A percentile compares a stretch with the other conserved stretches of the same genome.
Conservation (phyloP, 2,329 filamentous ascomycete species). For the Xylaria sp. region DNA sequence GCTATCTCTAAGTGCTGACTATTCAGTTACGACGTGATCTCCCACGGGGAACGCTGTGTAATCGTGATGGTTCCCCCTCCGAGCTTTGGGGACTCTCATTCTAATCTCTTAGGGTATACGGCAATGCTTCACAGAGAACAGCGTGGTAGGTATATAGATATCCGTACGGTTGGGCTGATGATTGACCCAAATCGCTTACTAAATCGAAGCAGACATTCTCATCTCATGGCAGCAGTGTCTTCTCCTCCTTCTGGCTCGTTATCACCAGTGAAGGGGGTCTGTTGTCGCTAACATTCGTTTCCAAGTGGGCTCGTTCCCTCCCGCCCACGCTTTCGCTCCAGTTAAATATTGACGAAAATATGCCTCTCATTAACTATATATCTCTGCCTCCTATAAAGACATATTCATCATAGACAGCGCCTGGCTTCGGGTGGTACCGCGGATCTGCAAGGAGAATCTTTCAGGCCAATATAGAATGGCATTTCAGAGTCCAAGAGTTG, state of each 20-base stretch:
- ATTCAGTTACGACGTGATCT: conserved; percentile 36
- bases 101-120: conserved; percentile 34
- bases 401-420: conserved; percentile 37
- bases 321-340: conserved; percentile 28
- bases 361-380: conserved; percentile 43
- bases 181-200: conserved; percentile 36
- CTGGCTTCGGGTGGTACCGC: conserved; percentile 32
- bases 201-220: conserved; percentile 36
- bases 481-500: conserved; percentile 17
- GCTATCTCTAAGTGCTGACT: conserved; percentile 39
- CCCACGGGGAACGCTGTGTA: conserved; percentile 39
- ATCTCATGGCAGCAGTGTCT: conserved; percentile 33
- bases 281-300: conserved; percentile 44
- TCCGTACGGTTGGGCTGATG: conserved; percentile 43
- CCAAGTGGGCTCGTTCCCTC: conserved; percentile 20
- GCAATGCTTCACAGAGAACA: conserved; percentile 36
- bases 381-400: conserved; percentile 38
- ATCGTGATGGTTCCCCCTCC: conserved; percentile 31
- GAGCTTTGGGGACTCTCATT: conserved; percentile 44
- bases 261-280: conserved; percentile 36
- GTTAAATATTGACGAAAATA: conserved; percentile 36
- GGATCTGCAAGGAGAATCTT: conserved; percentile 25
- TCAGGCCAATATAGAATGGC: conserved; percentile 7
- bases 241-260: conserved; percentile 32
- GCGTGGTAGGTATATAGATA: conserved; percentile 40